Conservation (phyloP, 495 filamentous ascomycete species). For the Hyaloscypha bicolor region DNA sequence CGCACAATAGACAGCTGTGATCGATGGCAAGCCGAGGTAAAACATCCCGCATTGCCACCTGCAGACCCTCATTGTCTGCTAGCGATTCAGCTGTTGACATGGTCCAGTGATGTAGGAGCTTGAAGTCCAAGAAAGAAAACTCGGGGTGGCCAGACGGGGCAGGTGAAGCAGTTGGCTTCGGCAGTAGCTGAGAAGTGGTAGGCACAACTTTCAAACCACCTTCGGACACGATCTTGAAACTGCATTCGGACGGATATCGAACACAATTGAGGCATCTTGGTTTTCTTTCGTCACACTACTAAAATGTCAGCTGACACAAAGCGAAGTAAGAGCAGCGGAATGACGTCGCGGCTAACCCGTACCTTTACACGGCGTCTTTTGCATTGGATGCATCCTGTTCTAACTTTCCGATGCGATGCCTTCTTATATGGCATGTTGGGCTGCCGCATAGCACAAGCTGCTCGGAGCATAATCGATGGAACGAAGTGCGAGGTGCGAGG, state of each 20-base stretch:
- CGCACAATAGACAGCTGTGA: background rate
- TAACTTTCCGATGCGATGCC: background rate
- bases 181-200: background rate
- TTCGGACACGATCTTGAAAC: background rate
- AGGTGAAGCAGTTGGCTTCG: background rate
- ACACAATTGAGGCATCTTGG: background rate
- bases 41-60: background rate
- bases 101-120: slow-evolving; percentile 2
- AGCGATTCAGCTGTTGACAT: background rate
- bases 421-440: background rate
- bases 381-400: slow-evolving; percentile 3
- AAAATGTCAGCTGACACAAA: background rate
- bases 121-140: background rate
- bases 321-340: background rate
- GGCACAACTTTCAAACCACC: background rate
- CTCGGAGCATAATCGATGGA: background rate
- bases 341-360: background rate
- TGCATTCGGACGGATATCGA: background rate
- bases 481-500: background rate
- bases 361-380: background rate
- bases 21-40: background rate
- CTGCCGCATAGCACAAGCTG: background rate
- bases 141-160: background rate
- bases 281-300: slow-evolving; percentile 5
- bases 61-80: background rate